Evolutionary conservation across 129 eudicot species (phyloP), one percentile per base, ranked within the genome.

Genomic region (Deinandra increscens): DNA sequence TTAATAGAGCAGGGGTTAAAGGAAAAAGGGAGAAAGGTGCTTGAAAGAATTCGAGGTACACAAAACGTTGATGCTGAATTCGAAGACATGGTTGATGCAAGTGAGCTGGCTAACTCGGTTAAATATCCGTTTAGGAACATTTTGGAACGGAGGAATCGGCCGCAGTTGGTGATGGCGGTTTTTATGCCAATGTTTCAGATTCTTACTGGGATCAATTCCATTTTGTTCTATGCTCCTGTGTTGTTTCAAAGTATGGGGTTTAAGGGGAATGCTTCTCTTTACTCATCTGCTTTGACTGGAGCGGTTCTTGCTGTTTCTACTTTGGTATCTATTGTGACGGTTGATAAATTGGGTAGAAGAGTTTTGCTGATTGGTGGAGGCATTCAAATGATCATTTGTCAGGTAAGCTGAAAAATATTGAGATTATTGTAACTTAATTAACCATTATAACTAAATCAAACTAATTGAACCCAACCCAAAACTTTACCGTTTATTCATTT

Each of bases 141-240:
- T n/a, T 78, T 93, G 3, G 42, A 84, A 78, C 81, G 12, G 75
- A 75, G 90, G 76, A 86, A 93, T 37, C 66, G 97, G 61, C 98
- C 98, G 0, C 98, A 93, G 79, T 69, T 93, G 53, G 80, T 85
- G 67, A 87, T 93, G 96, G 98, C 96, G 4, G 81, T 93, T 34
- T 87, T 56, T 68, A 93, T 93, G 96, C 98, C 98, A 0, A 83
- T 78, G 64, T 93, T 89, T 48, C 98, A 93, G 76, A 89, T 89
- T 44, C 91, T 93, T 4, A 93, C 98, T 9, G 98, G 98, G 38
- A 93, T 93, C 46, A 93, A 93, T 71, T 82, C 92, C 0, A 89
- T 93, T 19, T 78, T 89, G 8, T 92, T 92, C 41, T 92, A 92
- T 44, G 98, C 98, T 0, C 98, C 98, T 0, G 92, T 93, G 4